Evolutionary conservation across 345 rosid genomes (phyloP), one percentile per base, ranked within the genome.

Genomic region (Zanthoxylum bungeanum): DNA sequence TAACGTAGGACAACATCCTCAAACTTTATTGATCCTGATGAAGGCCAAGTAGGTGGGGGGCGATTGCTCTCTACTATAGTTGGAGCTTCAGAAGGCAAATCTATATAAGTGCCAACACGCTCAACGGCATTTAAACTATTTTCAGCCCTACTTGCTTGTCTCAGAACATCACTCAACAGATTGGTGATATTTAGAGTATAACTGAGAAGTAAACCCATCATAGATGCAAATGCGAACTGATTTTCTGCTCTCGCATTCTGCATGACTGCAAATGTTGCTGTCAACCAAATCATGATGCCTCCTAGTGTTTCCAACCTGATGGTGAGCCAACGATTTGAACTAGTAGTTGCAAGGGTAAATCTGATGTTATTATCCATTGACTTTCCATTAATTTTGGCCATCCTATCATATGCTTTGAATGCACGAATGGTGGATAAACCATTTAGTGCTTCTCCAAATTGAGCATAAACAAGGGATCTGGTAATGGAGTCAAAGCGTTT

Each of bases 61-160:
- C 93, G 90, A 70, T 83, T 86, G 79, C 76, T 77, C 72, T 84
- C 87, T 49, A 88, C 76, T 34, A 89, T 70, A 63, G 83, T 85
- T n/a, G 91, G 80, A 72, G 98, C 99, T 75, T 95, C 99, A 58
- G 92, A 79, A 77, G 90, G 91, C 80, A 90, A 82, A 79, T 95
- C 95, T 77, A 95, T 82, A 68, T 92, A 95, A 49, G 83, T 85
- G 27, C 97, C 97, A 6, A 87, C 96, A 68, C 96, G 89, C 85
- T 95, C 99, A 65, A 95, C 97, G 44, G 97, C 81, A 83, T 95
- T 95, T 68, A 95, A 87, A 72, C 99, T 90, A 75, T 95, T 95
- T 79, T 95, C 99, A 28, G 98, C 99, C 53, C 83, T 76, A 64
- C 99, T 95, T 71, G 98, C 99, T 75, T 86, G 96, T 78, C 91